These are phyloP conservation scores for Alternaria dauci DNA, from an alignment of 2,329 filamentous ascomycete species.

Conservation along the genomic window DNA sequence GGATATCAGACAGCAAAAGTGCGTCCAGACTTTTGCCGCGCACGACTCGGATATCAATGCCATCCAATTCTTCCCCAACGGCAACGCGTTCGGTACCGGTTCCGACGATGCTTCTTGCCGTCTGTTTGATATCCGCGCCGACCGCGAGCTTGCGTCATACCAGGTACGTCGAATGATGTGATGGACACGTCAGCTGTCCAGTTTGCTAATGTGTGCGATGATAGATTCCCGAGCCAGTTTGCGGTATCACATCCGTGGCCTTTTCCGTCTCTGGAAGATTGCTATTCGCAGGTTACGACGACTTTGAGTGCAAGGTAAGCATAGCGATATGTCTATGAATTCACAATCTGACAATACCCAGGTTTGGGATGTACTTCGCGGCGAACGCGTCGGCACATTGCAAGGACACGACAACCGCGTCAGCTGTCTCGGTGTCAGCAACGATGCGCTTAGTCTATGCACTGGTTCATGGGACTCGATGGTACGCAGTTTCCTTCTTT, in stretches of 20 bases:
- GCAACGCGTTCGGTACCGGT: slow-evolving; percentile 96
- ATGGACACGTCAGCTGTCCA: slow-evolving; percentile 6
- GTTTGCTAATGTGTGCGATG: slow-evolving; percentile 36
- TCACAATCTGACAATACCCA: slow-evolving; percentile 52
- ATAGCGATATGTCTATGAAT: slow-evolving; percentile 5
- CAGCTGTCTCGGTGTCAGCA: slow-evolving; percentile 97
- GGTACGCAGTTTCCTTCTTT: slow-evolving; percentile 66
- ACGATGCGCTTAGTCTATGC: slow-evolving; percentile 98
- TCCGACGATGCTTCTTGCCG: slow-evolving; percentile 98
- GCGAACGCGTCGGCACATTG: slow-evolving; percentile 95
- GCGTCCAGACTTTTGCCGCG: slow-evolving; percentile 96
- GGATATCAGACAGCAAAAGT: slow-evolving; percentile 98
- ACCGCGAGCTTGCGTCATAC: slow-evolving; percentile 77
- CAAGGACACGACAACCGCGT: slow-evolving; percentile 99
- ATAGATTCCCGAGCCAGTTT: slow-evolving; percentile 95
- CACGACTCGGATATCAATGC: slow-evolving; percentile 99
- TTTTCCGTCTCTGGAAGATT: slow-evolving; percentile 96
- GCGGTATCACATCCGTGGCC: slow-evolving; percentile 96
- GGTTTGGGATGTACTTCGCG: slow-evolving; percentile 98
- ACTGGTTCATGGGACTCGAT: slow-evolving; percentile 99
- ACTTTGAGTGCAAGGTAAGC: slow-evolving; percentile 98
- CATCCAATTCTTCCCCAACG: slow-evolving; percentile 99
- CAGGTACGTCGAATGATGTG: slow-evolving; percentile 40
- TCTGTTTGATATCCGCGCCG: slow-evolving; percentile 96
- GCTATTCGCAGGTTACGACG: slow-evolving; percentile 96